Percentiles rank a stretch among this genome's conserved stretches.
These are phyloP conservation scores for Plasmodium coatneyi DNA, from an alignment of 169 alveolate species.

Conservation along the genomic window DNA sequence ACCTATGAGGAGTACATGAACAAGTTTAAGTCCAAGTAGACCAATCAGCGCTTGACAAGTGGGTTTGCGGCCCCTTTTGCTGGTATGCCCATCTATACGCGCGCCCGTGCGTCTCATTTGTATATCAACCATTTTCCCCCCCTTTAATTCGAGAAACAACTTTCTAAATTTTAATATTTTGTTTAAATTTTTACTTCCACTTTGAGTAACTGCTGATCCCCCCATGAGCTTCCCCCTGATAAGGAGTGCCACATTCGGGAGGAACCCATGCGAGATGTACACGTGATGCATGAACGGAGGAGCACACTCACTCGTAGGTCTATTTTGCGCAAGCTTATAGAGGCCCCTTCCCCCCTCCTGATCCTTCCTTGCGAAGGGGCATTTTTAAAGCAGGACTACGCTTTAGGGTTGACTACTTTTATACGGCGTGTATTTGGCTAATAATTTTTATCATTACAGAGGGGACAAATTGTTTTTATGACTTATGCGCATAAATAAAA, in stretches of 20 bases:
- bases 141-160: neutral
- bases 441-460: neutral
- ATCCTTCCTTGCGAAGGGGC: neutral
- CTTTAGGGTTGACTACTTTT: neutral
- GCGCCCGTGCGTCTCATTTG: neutral
- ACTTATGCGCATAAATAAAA: neutral
- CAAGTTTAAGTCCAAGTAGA: slow-evolving; percentile 53
- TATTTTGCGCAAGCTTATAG: neutral
- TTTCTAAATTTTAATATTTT: neutral
- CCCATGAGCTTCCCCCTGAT: neutral
- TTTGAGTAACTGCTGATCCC: neutral
- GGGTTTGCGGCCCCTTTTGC: neutral
- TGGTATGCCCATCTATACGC: neutral
- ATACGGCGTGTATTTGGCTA: neutral
- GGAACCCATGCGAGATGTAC: neutral
- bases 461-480: neutral
- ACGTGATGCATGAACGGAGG: neutral
- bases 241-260: neutral
- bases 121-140: neutral
- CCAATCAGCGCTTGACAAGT: neutral
- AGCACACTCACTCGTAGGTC: neutral
- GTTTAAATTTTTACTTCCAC: neutral
- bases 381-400: neutral
- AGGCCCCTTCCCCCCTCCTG: neutral
- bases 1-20: slow-evolving; percentile 80